Evolutionary conservation across 192 early-diverging fungal species (phyloP), one percentile per base, ranked within the genome.

Genomic region (Coemansia sp.): DNA sequence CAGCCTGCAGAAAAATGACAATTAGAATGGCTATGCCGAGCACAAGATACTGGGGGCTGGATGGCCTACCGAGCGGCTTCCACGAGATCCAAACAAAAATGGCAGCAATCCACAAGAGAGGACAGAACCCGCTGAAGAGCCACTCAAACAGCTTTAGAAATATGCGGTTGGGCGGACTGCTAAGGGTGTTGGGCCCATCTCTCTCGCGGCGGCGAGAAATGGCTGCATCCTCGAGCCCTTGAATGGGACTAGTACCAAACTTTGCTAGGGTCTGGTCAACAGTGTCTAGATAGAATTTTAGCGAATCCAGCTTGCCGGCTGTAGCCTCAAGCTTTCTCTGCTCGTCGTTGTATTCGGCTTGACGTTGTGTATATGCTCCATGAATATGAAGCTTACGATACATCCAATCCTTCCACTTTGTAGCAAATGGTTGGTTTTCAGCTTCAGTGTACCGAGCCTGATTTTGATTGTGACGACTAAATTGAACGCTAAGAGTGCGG

Each of bases 91-190:
- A 81, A 47, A 83, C 85, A 25, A 85, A 85, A 17, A 91, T 71
- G 61, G 75, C 78, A 2, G 82, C 83, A 10, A 85, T 34, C 89
- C 89, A 91, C 25, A 89, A 62, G 23, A 91, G 67, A 23, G 75
- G 69, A 51, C 86, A 85, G 51, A 91, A 91, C 2, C 89, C 89
- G 53, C 86, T 84, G 66, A 87, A 86, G 40, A 87, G 64, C 74
- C 74, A 78, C 6, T 57, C 37, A 9, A 65, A 13, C 13, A 67
- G 1, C 59, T 56, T 15, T 41, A 19, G 3, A 39, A 1, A 25
- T 40, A 12, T 6, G 41, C 49, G 4, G 64, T 64, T 10, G 53
- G 27, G 27, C 27, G 27, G 11, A 18, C 46, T 51, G 1, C 55
- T 37, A 17, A 67, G 11, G 2, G 58, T 58, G 22, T 78, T 78